Base-by-base conservation (phyloP, 345 rosid species). In the Populus davidiana region DNA sequence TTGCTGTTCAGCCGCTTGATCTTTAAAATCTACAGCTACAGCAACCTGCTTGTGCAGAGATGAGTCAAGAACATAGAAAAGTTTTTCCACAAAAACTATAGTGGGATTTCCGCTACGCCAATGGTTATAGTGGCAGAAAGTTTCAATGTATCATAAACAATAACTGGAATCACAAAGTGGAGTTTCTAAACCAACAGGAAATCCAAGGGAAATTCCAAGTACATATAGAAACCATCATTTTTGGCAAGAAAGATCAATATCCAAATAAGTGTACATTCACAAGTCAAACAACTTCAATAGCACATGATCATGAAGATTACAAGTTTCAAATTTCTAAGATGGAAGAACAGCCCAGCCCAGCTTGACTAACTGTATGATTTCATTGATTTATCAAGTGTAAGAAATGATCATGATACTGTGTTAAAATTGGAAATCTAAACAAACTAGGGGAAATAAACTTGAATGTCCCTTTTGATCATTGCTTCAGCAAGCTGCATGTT, bases 1-100 rank as follows among this genome's bases (percentile, higher is more conserved):
- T 79, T 93, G 98, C 83, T 93, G 99, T 85, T 95, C 99, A 39
- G 93, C 94, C 9, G 94, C 91, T 82, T 93, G 99, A 85, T 95
- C 99, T 91, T 91, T 93, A 71, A 95, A 93, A 87, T 93, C 98
- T 65, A 91, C 91, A 0, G 90, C 91, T 76, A 91, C 91, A 50
- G 98, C 92, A 59, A 91, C 98, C 98, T 95, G 83, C 50, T 82
- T 61, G 75, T 47, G 64, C 69, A 44, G 43, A 74, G 63, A 39
- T 14, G 47, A 52, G 69, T 84, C 76, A 84, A 77, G 6, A 14
- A 71, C 20, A 59, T 41, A 49, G 33, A 54, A 38, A 44, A 17
- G 52, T 10, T 47, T 69, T 63, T 29, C 23, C 67, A 5, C 29
- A 47, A 35, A 70, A 47, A 67, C 29, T 61, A 20, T 8, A 59